phyloP scores from a whole-genome alignment of 495 filamentous ascomycete species.

The Aspergillus diversus region DNA sequence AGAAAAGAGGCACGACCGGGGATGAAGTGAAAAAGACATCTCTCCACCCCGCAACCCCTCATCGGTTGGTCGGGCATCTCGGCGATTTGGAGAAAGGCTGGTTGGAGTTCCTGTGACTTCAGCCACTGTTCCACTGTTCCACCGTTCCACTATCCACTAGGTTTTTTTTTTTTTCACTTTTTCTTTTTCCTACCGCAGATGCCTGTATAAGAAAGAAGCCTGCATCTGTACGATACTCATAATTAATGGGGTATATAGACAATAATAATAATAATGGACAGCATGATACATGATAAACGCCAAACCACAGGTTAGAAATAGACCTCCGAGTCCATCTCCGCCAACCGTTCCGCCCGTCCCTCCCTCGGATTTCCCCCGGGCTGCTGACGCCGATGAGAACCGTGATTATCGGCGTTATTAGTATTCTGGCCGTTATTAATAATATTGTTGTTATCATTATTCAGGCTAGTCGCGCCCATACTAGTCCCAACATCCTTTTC shows the following conservation, averaged over 20 bases:
- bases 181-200: no score
- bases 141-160: background rate
- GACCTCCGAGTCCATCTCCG: conserved; percentile 16
- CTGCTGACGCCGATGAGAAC: background rate
- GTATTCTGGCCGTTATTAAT: no score
- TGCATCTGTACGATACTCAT: background rate
- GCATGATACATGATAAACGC: no score
- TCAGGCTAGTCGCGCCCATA: background rate
- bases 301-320: conserved; percentile 14
- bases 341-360: conserved; percentile 19
- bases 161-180: background rate
- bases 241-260: background rate
- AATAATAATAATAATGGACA: no score
- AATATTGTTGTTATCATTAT: conserved; percentile 8
- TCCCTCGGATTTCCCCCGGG: conserved; percentile 8
- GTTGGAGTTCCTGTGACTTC: conserved; percentile 6
- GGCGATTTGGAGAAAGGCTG: conserved; percentile 4
- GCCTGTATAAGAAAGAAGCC: no score
- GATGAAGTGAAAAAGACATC: background rate
- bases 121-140: background rate
- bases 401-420: background rate
- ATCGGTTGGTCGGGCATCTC: conserved; percentile 18
- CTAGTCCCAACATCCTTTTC: conserved; percentile 3
- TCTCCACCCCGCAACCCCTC: conserved; percentile 19
- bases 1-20: background rate